Evolutionary conservation across 2,329 filamentous ascomycete species (phyloP), one percentile per base, ranked within the genome.

Genomic region (Aspergillus eucalypticola): DNA sequence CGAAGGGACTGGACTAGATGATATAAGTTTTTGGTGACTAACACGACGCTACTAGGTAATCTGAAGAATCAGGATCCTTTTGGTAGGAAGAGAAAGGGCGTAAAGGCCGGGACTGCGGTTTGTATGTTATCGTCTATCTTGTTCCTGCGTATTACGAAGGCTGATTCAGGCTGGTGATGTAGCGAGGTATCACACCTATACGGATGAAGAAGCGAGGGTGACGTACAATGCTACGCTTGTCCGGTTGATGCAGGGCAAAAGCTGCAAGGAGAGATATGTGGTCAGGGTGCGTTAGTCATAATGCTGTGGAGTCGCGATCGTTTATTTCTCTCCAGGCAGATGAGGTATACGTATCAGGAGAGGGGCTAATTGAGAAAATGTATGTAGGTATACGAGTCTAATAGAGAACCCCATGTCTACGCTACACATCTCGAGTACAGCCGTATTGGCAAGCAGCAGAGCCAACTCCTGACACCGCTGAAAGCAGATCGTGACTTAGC

Each of bases 101-200:
- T 55, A 8, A 44, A 46, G 15, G 53, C 53, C n/a, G 53, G 53
- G 8, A 38, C 23, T 7, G 41, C 53, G 13, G 53, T 25, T 15
- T 42, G 39, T 55, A 46, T 15, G 53, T 29, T 27, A 21, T 21
- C 17, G 3, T 27, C 8, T n/a, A 41, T 25, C 23, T 13, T 8
- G 15, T 13, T 32, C 11, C 10, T 19, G 21, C 5, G 55, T 2
- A 8, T 11, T 15, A 2, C 35, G 5, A 7, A 32, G 17, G 17
- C 42, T n/a, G 13, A 23, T 11, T 17, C 42, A 39, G 7, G 35
- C 3, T 41, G 21, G 7, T 7, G 21, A 19, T 17, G 59, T 49
- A 88, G 87, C 81, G 35, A 77, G 85, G n/a, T 86, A 87, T 68
- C 86, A 86, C 61, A 73, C 90, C 61, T 92, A 89, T 73, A 76